These are phyloP conservation scores for Eimeria mitis DNA, from an alignment of 169 alveolate species.

Conservation along the genomic window DNA sequence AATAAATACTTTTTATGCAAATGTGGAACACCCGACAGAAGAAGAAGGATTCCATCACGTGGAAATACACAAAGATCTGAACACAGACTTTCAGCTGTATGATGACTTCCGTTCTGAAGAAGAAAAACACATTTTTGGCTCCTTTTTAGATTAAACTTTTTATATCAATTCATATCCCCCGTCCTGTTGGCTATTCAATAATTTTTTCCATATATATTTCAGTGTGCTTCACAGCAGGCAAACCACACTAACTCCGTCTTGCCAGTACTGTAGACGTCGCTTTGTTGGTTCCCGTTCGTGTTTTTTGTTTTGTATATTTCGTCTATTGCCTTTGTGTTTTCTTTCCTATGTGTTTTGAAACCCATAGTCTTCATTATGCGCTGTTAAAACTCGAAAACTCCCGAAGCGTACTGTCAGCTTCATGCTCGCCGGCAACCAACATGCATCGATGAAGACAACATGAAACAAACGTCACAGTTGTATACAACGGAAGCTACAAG, in stretches of 20 bases:
- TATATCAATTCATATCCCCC: background rate
- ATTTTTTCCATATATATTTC: no score
- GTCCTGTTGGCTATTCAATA: background rate
- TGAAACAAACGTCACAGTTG: no score
- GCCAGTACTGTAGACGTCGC: background rate
- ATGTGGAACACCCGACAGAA: conserved; percentile 70
- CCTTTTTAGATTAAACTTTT: conserved; percentile 28
- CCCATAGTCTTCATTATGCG: no score
- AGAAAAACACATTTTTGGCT: conserved; percentile 13
- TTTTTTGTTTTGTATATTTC: no score
- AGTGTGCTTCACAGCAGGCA: background rate
- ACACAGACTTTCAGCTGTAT: conserved; percentile 32
- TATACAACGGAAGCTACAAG: no score
- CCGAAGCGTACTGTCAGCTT: no score
- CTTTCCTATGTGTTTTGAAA: background rate
- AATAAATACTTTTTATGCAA: conserved; percentile 57
- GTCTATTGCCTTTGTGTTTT: background rate
- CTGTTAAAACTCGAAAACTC: no score
- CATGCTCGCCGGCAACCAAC: no score
- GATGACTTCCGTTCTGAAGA: conserved; percentile 46
- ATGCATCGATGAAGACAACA: no score
- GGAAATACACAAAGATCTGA: conserved; percentile 8
- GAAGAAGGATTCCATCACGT: conserved; percentile 38
- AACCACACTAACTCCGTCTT: background rate
- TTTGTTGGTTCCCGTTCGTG: background rate